Conservation (phyloP, 75 land plant species). For the Pinus tabuliformis region DNA sequence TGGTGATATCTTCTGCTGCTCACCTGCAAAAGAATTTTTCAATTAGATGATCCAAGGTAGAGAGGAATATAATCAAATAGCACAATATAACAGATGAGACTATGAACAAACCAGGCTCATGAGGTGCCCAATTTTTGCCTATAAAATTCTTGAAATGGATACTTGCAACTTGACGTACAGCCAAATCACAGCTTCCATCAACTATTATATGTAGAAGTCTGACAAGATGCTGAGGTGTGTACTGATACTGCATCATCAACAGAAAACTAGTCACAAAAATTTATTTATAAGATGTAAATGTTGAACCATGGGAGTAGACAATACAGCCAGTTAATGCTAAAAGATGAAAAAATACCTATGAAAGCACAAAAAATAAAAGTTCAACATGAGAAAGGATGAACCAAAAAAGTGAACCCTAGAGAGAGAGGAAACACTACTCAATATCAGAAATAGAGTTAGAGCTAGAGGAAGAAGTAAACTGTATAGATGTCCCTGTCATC, state of each 20-base stretch:
- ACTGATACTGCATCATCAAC: constrained; percentile 66
- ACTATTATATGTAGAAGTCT: constrained; percentile 89
- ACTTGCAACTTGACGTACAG: constrained; percentile 93
- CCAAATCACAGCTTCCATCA: constrained; percentile 73
- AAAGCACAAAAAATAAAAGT: not conserved
- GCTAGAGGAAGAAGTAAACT: too few species aligned
- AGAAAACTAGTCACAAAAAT: not conserved
- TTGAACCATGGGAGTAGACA: not conserved
- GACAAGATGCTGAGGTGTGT: constrained; percentile 85
- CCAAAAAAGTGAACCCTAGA: not conserved
- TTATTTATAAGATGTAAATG: not conserved
- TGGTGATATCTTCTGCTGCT: constrained; percentile 60
- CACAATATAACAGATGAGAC: not conserved
- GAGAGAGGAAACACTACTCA: too few species aligned
- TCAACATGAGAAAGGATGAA: not conserved
- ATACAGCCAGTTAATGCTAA: not conserved
- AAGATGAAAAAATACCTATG: too few species aligned
- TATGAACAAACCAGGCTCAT: constrained; percentile 59
- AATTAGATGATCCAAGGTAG: not conserved
- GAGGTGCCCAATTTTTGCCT: constrained; percentile 83
- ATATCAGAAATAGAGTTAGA: too few species aligned
- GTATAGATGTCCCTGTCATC: too few species aligned
- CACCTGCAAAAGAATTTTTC: constrained; percentile 26
- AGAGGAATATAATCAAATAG: not conserved
- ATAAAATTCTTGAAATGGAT: constrained; percentile 94